Evolutionary conservation across 2,329 filamentous ascomycete species (phyloP), one percentile per base, ranked within the genome.

Genomic region (Dothiorella sarmentorum): DNA sequence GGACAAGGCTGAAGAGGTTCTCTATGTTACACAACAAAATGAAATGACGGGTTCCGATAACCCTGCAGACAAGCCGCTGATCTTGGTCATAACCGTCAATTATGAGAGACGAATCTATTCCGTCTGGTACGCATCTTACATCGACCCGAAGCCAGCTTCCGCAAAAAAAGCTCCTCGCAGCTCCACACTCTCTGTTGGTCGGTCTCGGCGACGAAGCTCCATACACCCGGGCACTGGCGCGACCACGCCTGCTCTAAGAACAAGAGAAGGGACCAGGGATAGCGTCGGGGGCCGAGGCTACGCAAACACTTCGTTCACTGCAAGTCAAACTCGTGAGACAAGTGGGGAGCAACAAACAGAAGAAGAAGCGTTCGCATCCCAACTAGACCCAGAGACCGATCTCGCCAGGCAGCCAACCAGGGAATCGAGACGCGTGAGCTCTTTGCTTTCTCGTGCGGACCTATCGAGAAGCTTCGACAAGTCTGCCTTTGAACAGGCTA

Each of bases 391-490:
- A 17, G 77, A 79, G 52, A 79, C 72, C 52, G 72, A 75, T 38
- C 68, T 71, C 58, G 76, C 81, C 29, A 78, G 81, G 26, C 79
- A 81, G 45, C 80, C 81, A 17, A 73, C 74, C n/a, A 82, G 81
- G 62, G 81, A 84, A 42, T 85, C 83, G n/a, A 85, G 94, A 42
- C 85, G 94, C 52, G 88, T 97, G 24, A 99, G 94, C 76, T 97
- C 93, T 15, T 83, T 96, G 75, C 80, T 97, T 56, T 92, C 92
- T 15, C 83, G 93, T 66, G 89, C 90, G 29, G 93, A 97, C 69
- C 78, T 97, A 18, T 93, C 90, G 0, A 87, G 90, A 9, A 94
- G 88, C 15, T 89, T 93, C 63, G 91, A 96, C 65, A 83, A 89
- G 66, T 81, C 86, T 1, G 82, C 86, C n/a, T 95, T 96, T 68